Conservation (phyloP, 306 rosid genomes). For the Erythrophleum fordii region DNA sequence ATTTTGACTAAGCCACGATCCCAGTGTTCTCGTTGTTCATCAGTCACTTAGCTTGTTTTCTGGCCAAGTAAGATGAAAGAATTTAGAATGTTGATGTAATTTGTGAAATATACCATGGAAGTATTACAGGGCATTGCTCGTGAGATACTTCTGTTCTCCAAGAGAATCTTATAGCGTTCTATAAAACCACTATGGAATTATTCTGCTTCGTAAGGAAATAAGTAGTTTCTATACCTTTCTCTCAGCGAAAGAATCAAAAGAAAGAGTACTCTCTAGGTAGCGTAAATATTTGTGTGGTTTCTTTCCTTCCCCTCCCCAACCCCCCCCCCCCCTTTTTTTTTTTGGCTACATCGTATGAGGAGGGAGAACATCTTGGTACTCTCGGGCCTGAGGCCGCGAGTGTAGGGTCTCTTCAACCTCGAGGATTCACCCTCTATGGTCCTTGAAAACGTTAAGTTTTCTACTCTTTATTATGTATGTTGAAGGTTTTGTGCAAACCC, state of each 20-base stretch:
- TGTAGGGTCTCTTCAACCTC: background rate
- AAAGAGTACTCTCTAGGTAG: background rate
- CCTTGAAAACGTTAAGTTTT: background rate
- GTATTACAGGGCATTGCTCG: background rate
- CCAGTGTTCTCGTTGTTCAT: slow-evolving; percentile 15
- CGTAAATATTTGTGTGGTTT: too few species aligned
- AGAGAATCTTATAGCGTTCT: background rate
- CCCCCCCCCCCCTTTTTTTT: background rate
- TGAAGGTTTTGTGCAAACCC: background rate
- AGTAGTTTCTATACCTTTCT: slow-evolving; percentile 12
- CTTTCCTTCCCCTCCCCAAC: background rate
- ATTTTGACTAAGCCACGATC: slow-evolving; percentile 8
- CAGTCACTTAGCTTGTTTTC: slow-evolving; percentile 8
- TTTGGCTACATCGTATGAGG: background rate
- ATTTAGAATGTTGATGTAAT: slow-evolving; percentile 21
- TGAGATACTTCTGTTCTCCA: background rate
- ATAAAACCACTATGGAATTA: slow-evolving; percentile 27
- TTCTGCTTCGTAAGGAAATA: slow-evolving; percentile 14
- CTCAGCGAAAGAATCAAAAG: slow-evolving; percentile 9
- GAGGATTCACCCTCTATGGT: too few species aligned
- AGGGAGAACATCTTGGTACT: background rate
- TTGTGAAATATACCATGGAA: slow-evolving; percentile 27
- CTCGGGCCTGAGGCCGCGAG: background rate
- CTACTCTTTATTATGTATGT: too few species aligned
- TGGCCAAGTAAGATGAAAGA: slow-evolving; percentile 19